Conservation (phyloP, 2,329 filamentous ascomycete species). For the Nemania sp. region DNA sequence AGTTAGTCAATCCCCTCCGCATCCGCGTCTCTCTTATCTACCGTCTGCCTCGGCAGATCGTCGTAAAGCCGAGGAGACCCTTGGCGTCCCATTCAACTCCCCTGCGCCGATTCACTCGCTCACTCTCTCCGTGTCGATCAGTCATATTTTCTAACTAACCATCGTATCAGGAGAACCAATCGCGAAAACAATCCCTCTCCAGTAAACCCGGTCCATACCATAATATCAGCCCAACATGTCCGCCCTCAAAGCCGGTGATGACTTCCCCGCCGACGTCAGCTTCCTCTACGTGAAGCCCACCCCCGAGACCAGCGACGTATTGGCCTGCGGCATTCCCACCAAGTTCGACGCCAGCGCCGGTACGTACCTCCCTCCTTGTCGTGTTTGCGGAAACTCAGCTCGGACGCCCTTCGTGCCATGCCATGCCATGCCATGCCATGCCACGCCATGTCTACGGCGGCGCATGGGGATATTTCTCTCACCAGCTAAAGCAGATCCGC, state of each 20-base stretch:
- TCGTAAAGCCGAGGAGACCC: too few species aligned
- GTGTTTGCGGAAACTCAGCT: not conserved
- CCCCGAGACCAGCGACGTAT: slow-evolving; percentile 69
- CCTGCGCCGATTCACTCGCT: too few species aligned
- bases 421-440: too few species aligned
- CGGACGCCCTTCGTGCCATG: too few species aligned
- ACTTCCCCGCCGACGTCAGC: slow-evolving; percentile 77
- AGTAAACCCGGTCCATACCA: not conserved
- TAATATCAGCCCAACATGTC: slow-evolving; percentile 49
- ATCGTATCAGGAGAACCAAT: too few species aligned
- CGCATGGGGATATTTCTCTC: not conserved
- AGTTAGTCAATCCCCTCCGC: not conserved
- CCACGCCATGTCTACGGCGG: not conserved
- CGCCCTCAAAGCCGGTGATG: slow-evolving; percentile 78
- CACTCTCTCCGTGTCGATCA: too few species aligned
- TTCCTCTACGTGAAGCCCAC: slow-evolving; percentile 86
- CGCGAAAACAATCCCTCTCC: not conserved
- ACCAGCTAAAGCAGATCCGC: too few species aligned
- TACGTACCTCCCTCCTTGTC: slow-evolving; percentile 46
- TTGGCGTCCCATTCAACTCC: not conserved
- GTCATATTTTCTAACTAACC: too few species aligned
- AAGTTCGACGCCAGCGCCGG: slow-evolving; percentile 79
- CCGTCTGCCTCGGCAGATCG: too few species aligned
- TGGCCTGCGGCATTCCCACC: slow-evolving; percentile 76
- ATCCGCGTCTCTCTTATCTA: not conserved